Base-by-base conservation (phyloP, 257 asterid species). In the Cruciata laevipes region DNA sequence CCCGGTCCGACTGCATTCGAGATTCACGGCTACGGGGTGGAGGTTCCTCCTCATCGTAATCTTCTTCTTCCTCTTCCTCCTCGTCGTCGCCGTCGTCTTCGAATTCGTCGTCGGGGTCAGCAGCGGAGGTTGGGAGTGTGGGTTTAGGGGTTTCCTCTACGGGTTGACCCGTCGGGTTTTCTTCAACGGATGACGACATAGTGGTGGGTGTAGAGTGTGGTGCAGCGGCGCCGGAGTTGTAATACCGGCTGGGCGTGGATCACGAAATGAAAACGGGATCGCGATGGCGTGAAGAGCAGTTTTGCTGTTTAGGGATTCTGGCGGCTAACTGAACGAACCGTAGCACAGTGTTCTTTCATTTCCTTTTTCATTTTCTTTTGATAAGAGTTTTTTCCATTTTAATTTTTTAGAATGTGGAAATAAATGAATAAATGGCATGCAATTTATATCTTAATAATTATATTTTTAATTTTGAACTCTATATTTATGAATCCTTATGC, bases 1-100 rank as follows among this genome's bases (percentile, higher is more conserved):
- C 76, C 72, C 76, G 81, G 7, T 88, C 93, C 68, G 60, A 69
- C 32, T 75, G 83, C 71, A 75, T 47, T 74, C 82, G 83, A 30
- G 87, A 79, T 64, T 79, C 82, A 9, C 81, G 79, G 23, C 81
- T 76, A 57, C 70, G 24, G 16, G 78, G 58, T 32, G 77, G 81
- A 27, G 42, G 87, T 12, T 80, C 86, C 17, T 73, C 77, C 12
- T 76, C 83, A 3, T 69, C 78, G 4, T 72, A 82, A 0, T 77
- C 83, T 2, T 72, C 71, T 25, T 82, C 85, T 1, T 56, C 59
- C 7, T 78, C 85, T 1, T 86, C 89, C 4, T 67, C 79, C 0
- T 77, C 88, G 2, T 42, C 65, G 1, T 77, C 81, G 3, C 42
- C 64, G 1, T 65, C 82, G 3, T 68, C 69, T 20, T 69, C 72